Conservation (phyloP, 2,329 filamentous ascomycete species). For the Ophiocordyceps camponoti-leonardi region DNA sequence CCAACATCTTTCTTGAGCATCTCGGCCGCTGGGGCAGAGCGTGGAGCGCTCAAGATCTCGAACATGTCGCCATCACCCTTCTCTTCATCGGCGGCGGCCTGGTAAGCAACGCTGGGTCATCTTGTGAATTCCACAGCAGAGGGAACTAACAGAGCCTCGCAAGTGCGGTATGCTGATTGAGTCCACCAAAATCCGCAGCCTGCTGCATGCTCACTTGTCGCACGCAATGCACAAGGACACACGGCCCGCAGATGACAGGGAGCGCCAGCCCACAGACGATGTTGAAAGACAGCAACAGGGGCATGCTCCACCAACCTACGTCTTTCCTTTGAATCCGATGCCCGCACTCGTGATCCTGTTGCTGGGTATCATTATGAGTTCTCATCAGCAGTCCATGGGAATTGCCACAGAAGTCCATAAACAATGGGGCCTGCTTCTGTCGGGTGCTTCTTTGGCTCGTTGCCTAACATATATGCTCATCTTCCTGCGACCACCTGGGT, state of each 20-base stretch:
- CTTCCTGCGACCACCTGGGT: conserved; percentile 67
- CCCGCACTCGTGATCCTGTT: conserved; percentile 75
- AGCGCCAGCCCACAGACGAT: too few relatives aligned
- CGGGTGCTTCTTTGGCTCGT: conserved; percentile 64
- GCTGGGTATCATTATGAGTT: conserved; percentile 87
- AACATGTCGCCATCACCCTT: conserved; percentile 83
- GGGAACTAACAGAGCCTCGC: background rate
- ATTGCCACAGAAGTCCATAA: conserved; percentile 82
- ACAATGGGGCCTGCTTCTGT: conserved; percentile 79
- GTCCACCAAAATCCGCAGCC: conserved; percentile 48
- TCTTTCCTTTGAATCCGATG: conserved; percentile 71
- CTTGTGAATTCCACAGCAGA: too few relatives aligned
- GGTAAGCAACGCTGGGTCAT: conserved; percentile 29
- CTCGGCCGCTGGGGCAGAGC: conserved; percentile 51
- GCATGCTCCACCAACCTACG: conserved; percentile 45
- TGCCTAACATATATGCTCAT: conserved; percentile 63
- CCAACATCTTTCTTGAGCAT: conserved; percentile 87
- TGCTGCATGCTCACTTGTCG: conserved; percentile 39
- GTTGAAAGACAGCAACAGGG: too few relatives aligned
- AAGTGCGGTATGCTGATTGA: conserved; percentile 74
- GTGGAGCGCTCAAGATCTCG: conserved; percentile 68
- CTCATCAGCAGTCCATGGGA: conserved; percentile 71
- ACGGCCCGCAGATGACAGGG: conserved; percentile 20
- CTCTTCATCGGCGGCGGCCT: conserved; percentile 88
- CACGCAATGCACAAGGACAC: conserved; percentile 14